Conservation (phyloP, 768 basidiomycete genomes). For the Tylopilus vinaceipallidus region DNA sequence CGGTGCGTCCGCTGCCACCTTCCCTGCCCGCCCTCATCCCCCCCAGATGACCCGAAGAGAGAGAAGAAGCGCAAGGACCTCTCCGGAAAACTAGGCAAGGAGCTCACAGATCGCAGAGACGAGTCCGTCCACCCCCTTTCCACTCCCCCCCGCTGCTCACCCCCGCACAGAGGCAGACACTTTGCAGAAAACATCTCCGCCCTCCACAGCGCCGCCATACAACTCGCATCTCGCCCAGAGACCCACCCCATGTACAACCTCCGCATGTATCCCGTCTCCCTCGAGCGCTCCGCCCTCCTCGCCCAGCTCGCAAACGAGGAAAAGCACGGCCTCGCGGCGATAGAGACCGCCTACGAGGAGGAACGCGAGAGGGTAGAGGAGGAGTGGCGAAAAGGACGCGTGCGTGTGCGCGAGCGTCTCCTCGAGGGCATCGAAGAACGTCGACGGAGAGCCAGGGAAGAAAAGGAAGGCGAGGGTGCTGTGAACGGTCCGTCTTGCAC, state of each 20-base stretch:
- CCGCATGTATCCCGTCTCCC: slow-evolving; percentile 66
- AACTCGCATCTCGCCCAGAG: slow-evolving; percentile 69
- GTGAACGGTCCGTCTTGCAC: slow-evolving; percentile 50
- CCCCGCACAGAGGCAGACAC: slow-evolving; percentile 50
- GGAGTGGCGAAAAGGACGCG: slow-evolving; percentile 75
- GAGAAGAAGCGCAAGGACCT: slow-evolving; percentile 70
- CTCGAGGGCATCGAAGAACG: slow-evolving; percentile 86
- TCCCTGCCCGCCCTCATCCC: slow-evolving; percentile 16
- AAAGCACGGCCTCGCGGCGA: slow-evolving; percentile 62
- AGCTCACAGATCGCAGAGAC: slow-evolving; percentile 71
- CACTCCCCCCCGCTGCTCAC: slow-evolving; percentile 3
- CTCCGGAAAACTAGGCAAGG: slow-evolving; percentile 68
- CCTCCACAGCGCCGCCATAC: slow-evolving; percentile 56
- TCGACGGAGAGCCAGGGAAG: slow-evolving; percentile 73
- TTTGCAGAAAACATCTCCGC: slow-evolving; percentile 60
- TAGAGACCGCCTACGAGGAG: slow-evolving; percentile 71
- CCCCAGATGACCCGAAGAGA: slow-evolving; percentile 48
- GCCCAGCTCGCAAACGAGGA: slow-evolving; percentile 67
- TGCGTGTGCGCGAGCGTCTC: slow-evolving; percentile 71
- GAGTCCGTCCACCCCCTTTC: slow-evolving; percentile 48
- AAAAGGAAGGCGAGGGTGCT: slow-evolving; percentile 87
- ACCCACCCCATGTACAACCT: slow-evolving; percentile 63
- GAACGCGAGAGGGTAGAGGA: slow-evolving; percentile 80
- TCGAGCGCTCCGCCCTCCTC: slow-evolving; percentile 76
- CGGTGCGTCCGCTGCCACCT: slow-evolving; percentile 28